phyloP scores from a whole-genome alignment of 2,329 filamentous ascomycete genomes.

The Coleophoma eucalyptorum region DNA sequence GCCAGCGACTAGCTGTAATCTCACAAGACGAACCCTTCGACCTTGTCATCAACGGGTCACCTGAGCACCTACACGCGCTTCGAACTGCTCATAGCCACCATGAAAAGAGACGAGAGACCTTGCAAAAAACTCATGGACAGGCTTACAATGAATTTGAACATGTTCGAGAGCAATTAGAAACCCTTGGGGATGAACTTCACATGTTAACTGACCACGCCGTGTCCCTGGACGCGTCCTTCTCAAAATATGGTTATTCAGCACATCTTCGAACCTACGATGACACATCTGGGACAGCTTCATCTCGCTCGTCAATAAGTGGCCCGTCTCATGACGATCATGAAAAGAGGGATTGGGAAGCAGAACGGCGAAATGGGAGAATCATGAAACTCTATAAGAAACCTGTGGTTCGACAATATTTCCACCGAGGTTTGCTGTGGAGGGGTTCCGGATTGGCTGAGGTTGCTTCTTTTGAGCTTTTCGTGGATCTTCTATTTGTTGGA shows the following conservation, averaged over 20 bases:
- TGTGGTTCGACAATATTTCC: conserved; percentile 61
- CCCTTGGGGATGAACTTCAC: conserved; percentile 48
- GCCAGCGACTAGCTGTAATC: conserved; percentile 35
- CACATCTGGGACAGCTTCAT: conserved; percentile 17
- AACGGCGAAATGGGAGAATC: conserved; percentile 32
- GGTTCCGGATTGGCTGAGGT: conserved; percentile 55
- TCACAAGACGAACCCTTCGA: conserved; percentile 38
- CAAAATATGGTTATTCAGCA: conserved; percentile 59
- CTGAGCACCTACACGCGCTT: conserved; percentile 42
- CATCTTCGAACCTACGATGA: conserved; percentile 46
- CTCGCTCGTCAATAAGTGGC: conserved; percentile 16
- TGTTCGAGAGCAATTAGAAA: conserved; percentile 48
- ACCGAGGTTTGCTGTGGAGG: conserved; percentile 61
- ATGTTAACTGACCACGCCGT: conserved; percentile 49
- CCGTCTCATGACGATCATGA: conserved; percentile 22
- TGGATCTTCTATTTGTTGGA: conserved; percentile 53
- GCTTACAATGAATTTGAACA: conserved; percentile 53
- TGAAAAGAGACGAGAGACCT: conserved; percentile 38
- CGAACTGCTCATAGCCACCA: conserved; percentile 49
- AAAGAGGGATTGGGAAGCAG: conserved; percentile 31
- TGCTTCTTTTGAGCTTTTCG: conserved; percentile 60
- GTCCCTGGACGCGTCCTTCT: conserved; percentile 57
- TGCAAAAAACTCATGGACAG: conserved; percentile 45
- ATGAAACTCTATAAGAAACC: conserved; percentile 57
- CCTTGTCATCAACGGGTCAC: conserved; percentile 53